A percentile compares a stretch with the other conserved stretches of the same genome.
These are phyloP conservation scores for Cubamyces lactineus DNA, from an alignment of 768 basidiomycete species.

Conservation along the genomic window DNA sequence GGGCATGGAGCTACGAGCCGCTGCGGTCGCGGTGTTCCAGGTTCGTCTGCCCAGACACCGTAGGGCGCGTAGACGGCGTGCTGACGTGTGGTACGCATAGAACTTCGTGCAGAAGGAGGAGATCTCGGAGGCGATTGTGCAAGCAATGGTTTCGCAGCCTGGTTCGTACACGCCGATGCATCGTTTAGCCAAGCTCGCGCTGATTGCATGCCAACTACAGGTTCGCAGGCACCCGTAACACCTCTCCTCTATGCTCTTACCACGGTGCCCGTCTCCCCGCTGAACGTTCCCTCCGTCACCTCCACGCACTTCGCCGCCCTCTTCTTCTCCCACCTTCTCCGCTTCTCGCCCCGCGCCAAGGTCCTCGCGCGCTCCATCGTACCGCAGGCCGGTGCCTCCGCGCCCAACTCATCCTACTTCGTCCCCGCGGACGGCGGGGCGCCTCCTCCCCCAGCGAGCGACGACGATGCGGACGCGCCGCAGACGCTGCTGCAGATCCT, in stretches of 20 bases:
- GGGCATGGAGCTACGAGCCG: constrained; percentile 72
- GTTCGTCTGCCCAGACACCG: constrained; percentile 51
- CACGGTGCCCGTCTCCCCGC: constrained; percentile 60
- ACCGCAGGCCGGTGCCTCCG: constrained; percentile 45
- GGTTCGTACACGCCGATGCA: constrained; percentile 39
- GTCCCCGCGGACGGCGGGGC: constrained; percentile 66
- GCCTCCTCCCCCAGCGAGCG: constrained; percentile 41
- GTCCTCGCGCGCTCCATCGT: constrained; percentile 63
- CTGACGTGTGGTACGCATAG: constrained; percentile 39
- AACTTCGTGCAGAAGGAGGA: constrained; percentile 81
- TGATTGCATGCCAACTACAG: constrained; percentile 30
- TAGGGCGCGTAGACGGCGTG: background rate
- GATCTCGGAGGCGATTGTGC: constrained; percentile 66
- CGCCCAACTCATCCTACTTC: constrained; percentile 56
- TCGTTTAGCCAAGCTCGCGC: background rate
- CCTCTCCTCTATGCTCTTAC: constrained; percentile 74
- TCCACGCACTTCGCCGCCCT: constrained; percentile 76
- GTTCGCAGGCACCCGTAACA: constrained; percentile 51
- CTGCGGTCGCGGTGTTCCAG: constrained; percentile 84
- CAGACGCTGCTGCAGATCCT: constrained; percentile 83
- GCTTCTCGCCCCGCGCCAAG: constrained; percentile 68
- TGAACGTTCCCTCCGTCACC: constrained; percentile 58
- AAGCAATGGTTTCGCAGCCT: constrained; percentile 70
- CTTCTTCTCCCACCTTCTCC: constrained; percentile 79
- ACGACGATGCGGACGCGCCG: constrained; percentile 52